These are phyloP conservation scores for Stenogyne calaminthoides DNA, from an alignment of 305 asterid genomes.

Conservation along the genomic window DNA sequence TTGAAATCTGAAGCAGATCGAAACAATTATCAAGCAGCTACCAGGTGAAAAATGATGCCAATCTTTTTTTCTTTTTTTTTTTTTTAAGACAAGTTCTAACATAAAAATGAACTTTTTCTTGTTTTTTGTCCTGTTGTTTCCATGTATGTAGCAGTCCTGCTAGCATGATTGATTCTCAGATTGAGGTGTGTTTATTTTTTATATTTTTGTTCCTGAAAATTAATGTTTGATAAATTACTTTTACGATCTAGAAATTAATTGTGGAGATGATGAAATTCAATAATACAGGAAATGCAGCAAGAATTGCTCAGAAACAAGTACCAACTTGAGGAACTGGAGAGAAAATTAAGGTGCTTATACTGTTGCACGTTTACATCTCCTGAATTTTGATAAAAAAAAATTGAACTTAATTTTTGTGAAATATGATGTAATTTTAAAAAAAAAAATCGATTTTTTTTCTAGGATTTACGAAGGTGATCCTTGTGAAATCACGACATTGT, in stretches of 20 bases:
- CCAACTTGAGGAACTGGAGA: conserved; percentile 74
- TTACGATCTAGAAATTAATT: neutral
- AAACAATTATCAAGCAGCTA: conserved; percentile 36
- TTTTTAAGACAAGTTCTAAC: neutral
- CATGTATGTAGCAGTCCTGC: conserved; percentile 52
- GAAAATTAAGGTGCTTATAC: conserved; percentile 55
- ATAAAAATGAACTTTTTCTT: neutral
- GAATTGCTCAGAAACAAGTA: conserved; percentile 61
- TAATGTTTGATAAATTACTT: neutral
- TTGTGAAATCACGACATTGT: conserved; percentile 52
- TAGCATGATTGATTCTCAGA: conserved; percentile 57
- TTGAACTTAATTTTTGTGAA: neutral
- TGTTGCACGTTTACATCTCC: neutral
- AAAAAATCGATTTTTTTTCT: neutral
- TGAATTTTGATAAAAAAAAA: neutral
- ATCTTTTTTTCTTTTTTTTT: neutral
- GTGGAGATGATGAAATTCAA: neutral
- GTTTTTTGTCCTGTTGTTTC: conserved; percentile 7
- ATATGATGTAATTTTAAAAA: neutral
- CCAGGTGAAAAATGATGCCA: conserved; percentile 43
- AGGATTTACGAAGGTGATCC: conserved; percentile 77
- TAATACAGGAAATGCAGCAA: conserved; percentile 69
- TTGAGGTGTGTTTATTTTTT: conserved; percentile 49
- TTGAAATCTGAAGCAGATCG: conserved; percentile 66
- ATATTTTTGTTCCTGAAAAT: neutral